Percentiles rank a stretch among this genome's conserved stretches.
Conservation (phyloP, 2,329 filamentous ascomycete genomes). For the Colletotrichum cuscutae region DNA sequence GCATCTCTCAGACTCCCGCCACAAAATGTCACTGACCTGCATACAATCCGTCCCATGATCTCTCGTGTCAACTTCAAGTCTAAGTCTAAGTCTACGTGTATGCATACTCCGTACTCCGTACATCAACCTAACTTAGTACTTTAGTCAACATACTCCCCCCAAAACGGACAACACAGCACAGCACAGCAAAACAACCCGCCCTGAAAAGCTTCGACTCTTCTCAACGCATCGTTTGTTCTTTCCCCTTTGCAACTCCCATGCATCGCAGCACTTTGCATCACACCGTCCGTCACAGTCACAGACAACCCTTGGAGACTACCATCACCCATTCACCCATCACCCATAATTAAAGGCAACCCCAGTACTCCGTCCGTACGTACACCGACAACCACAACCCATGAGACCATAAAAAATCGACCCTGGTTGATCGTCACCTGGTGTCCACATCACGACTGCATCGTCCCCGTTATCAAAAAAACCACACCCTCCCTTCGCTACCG, state of each 20-base stretch:
- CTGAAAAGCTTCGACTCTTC: neutral
- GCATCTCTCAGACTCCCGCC: neutral
- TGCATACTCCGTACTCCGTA: neutral
- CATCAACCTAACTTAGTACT: neutral
- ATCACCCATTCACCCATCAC: neutral
- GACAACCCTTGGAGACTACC: neutral
- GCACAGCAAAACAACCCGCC: neutral
- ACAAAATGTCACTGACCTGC: neutral
- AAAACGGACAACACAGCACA: neutral
- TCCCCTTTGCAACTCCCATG: constrained; percentile 30
- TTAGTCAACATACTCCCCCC: neutral
- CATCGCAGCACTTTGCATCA: constrained; percentile 9
- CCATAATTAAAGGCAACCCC: constrained; percentile 6
- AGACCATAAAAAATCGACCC: neutral
- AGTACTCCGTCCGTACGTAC: neutral
- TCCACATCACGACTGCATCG: neutral
- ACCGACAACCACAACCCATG: constrained; percentile 14
- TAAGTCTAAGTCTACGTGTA: neutral
- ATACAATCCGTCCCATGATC: constrained; percentile 21
- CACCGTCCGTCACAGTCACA: neutral
- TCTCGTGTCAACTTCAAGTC: constrained; percentile 15
- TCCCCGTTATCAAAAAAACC: neutral
- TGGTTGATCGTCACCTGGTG: neutral
- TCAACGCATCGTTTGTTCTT: constrained; percentile 17
- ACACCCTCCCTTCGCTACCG: neutral